Conservation (phyloP, 179 eudicot genomes). For the Beta lomatogona region DNA sequence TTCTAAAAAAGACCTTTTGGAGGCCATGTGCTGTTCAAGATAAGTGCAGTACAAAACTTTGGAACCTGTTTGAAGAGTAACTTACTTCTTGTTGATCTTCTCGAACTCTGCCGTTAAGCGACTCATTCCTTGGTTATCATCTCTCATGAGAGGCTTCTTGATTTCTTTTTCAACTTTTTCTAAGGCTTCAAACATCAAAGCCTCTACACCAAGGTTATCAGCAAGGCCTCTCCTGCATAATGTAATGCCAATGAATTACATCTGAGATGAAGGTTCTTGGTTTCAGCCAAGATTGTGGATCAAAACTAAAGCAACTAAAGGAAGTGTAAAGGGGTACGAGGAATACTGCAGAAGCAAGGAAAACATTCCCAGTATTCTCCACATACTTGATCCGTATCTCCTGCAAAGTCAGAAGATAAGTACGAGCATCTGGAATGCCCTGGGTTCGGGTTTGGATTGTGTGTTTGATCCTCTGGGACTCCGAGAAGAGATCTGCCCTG, state of each 20-base stretch:
- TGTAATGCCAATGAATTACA: slow-evolving; percentile 1
- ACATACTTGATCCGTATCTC: slow-evolving; percentile 84
- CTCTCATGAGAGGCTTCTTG: slow-evolving; percentile 84
- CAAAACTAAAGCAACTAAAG: not conserved
- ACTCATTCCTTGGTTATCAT: slow-evolving; percentile 79
- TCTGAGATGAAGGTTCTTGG: not conserved
- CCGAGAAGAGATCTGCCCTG: slow-evolving; percentile 88
- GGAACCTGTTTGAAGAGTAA: slow-evolving; percentile 1
- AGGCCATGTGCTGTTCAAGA: not conserved
- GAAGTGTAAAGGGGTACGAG: not conserved
- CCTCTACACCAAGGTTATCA: slow-evolving; percentile 89
- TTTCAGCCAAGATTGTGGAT: not conserved
- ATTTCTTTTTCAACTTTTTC: slow-evolving; percentile 84
- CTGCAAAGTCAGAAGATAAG: slow-evolving; percentile 70
- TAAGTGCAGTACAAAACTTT: not conserved
- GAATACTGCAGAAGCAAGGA: not conserved
- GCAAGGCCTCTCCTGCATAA: slow-evolving; percentile 78
- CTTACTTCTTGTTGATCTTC: slow-evolving; percentile 78
- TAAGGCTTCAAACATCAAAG: slow-evolving; percentile 90
- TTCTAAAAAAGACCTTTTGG: not conserved
- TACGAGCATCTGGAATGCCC: slow-evolving; percentile 79
- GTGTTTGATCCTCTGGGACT: slow-evolving; percentile 71
- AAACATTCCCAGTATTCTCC: not conserved
- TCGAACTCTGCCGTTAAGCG: slow-evolving; percentile 77
- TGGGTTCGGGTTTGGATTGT: slow-evolving; percentile 65